phyloP scores from a whole-genome alignment of 2,329 filamentous ascomycete species.

The Ramichloridium luteum region DNA sequence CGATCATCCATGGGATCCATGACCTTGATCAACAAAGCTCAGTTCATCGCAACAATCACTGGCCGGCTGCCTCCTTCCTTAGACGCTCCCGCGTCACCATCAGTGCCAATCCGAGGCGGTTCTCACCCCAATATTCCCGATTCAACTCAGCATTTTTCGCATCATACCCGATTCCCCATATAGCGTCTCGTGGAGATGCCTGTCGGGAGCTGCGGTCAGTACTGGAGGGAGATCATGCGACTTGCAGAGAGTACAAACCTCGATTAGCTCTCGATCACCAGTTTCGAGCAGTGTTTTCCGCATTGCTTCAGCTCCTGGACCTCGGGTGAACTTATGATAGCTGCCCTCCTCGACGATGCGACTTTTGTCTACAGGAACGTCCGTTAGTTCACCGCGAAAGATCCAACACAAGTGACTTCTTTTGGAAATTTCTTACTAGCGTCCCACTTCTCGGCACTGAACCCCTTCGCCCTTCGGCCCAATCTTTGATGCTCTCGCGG shows the following conservation, averaged over 20 bases:
- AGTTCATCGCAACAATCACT: too few relatives aligned
- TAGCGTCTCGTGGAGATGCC: conserved; percentile 41
- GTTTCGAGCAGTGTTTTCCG: conserved; percentile 25
- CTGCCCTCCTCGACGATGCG: conserved; percentile 47
- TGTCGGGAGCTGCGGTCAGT: conserved; percentile 11
- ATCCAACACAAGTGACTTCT: too few relatives aligned
- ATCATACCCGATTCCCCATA: conserved; percentile 55
- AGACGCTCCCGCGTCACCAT: too few relatives aligned
- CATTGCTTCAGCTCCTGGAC: conserved; percentile 32
- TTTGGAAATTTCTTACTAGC: too few relatives aligned
- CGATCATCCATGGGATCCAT: too few relatives aligned
- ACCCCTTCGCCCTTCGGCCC: conserved; percentile 43
- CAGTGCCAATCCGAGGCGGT: too few relatives aligned
- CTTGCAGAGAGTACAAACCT: conserved; percentile 39
- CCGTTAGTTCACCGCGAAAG: too few relatives aligned
- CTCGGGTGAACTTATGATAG: conserved; percentile 46
- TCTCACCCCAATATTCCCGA: conserved; percentile 39
- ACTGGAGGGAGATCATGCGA: neutral
- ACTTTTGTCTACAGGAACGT: conserved; percentile 36
- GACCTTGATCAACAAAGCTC: too few relatives aligned
- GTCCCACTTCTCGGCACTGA: conserved; percentile 42
- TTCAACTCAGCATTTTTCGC: conserved; percentile 36
- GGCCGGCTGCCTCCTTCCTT: too few relatives aligned
- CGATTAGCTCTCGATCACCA: conserved; percentile 48
- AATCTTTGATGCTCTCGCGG: conserved; percentile 42